Base-by-base conservation (phyloP, 805 yeast genomes). In the Lipomyces anomalus region DNA sequence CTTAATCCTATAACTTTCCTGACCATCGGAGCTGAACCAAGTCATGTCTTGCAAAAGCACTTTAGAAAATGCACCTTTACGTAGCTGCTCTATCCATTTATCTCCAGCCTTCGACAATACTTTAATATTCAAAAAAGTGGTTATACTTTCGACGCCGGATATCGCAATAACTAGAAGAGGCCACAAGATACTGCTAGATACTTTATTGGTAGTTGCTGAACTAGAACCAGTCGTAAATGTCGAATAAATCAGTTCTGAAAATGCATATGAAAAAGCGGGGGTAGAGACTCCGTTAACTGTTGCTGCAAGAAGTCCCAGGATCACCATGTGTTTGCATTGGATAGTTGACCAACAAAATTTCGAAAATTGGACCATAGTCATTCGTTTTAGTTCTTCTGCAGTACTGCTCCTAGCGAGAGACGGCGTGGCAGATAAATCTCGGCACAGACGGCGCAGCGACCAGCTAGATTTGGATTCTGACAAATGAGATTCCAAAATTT, bases 221-320 rank as follows among this genome's bases (percentile, higher is more conserved):
- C 38, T 18, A 21, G 43, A 17, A 6, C 6, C 61, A 55, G 23
- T 64, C 0, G 83, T 78, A 6, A 84, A 70, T 57, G 86, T 76
- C 11, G 81, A 82, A 21, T 73, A 63, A 5, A 90, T 64, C 6
- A 90, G 64, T 48, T 79, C 78, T 1, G 97, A 77, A 51, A 89
- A 78, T 22, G 83, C 75, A 59, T 65, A 88, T 0, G 96, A 84
- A 52, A 92, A 87, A 0, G 84, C 65, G 0, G 97, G 97, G 47
- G 78, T 80, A 1, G 76, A 63, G 0, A 73, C 73, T 7, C 95
- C 89, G 48, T 80, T 78, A 0, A 75, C 38, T 0, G 80, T 50
- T 0, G 88, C 69, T 4, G 73, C 53, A 0, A 73, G 0, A 1
- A 84, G 44, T 0, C 96, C 97, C 0, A 73, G 0, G 0, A 61